Percentiles rank a stretch among this genome's conserved stretches.
Evolutionary conservation across 768 basidiomycete species (phyloP).

Genomic region (Dioszegia crocea): DNA sequence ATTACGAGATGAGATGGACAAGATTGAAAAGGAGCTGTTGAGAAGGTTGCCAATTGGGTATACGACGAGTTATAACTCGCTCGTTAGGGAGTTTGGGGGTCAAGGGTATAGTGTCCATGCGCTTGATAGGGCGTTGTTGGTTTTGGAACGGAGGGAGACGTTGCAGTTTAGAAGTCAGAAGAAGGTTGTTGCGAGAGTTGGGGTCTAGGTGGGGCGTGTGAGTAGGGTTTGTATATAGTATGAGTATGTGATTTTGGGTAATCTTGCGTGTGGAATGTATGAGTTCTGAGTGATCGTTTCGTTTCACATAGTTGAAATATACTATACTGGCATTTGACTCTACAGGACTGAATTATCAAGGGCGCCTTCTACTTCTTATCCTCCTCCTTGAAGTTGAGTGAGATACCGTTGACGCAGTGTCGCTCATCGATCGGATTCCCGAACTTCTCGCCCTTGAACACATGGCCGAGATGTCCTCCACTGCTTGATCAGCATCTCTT

Average conservation of each 20-base stretch:
- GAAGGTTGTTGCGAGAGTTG: constrained; percentile 57
- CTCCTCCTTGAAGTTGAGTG: constrained; percentile 67
- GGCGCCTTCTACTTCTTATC: constrained; percentile 24
- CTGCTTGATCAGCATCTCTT: constrained; percentile 13
- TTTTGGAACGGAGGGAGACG: constrained; percentile 94
- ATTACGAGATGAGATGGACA: constrained; percentile 84
- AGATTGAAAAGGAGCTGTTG: constrained; percentile 81
- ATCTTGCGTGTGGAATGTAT: background rate
- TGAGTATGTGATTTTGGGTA: background rate
- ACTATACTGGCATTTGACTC: too few species aligned
- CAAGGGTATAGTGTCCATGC: constrained; percentile 88
- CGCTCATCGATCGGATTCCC: constrained; percentile 62
- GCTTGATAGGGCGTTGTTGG: constrained; percentile 80
- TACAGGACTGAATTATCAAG: too few species aligned
- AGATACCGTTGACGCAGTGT: constrained; percentile 69
- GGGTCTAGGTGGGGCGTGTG: constrained; percentile 41
- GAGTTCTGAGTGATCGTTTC: too few species aligned
- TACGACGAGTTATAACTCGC: constrained; percentile 92
- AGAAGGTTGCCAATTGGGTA: constrained; percentile 85
- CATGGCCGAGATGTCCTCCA: constrained; percentile 89
- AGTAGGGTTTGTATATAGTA: too few species aligned
- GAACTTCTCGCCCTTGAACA: constrained; percentile 89
- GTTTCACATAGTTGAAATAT: too few species aligned
- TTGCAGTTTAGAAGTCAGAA: constrained; percentile 76
- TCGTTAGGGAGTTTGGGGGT: constrained; percentile 85